These are phyloP conservation scores for Neofusicoccum parvum DNA, from an alignment of 2,329 filamentous ascomycete species.

Conservation along the genomic window DNA sequence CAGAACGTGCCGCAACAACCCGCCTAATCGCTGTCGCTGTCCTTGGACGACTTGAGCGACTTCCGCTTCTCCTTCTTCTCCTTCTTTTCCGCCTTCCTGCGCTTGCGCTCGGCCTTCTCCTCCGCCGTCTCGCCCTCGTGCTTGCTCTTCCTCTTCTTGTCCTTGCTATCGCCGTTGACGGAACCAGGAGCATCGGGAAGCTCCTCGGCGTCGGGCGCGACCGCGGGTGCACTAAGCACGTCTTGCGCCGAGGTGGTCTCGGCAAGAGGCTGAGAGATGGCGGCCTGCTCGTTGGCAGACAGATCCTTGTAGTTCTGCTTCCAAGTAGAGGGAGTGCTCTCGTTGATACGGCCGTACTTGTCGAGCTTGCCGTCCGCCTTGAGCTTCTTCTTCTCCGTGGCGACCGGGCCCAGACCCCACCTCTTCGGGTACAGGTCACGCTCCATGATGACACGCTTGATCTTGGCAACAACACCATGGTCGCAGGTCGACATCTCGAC, in stretches of 20 bases:
- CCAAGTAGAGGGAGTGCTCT: slow-evolving; percentile 92
- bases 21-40: slow-evolving; percentile 21
- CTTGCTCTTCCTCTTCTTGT: slow-evolving; percentile 52
- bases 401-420: slow-evolving; percentile 94
- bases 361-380: slow-evolving; percentile 97
- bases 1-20: background rate
- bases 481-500: slow-evolving; percentile 96
- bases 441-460: slow-evolving; percentile 99
- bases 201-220: slow-evolving; percentile 32
- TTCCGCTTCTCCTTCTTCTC: slow-evolving; percentile 75
- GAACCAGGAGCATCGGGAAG: slow-evolving; percentile 31
- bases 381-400: slow-evolving; percentile 98
- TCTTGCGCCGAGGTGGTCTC: slow-evolving; percentile 37
- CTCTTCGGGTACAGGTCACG: slow-evolving; percentile 93
- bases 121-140: slow-evolving; percentile 50
- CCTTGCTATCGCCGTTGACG: slow-evolving; percentile 30
- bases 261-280: slow-evolving; percentile 27
- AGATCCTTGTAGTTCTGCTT: slow-evolving; percentile 89
- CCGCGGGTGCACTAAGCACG: slow-evolving; percentile 40
- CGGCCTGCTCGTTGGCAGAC: slow-evolving; percentile 31
- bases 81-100: slow-evolving; percentile 82
- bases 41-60: slow-evolving; percentile 25
- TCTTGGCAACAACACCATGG: slow-evolving; percentile 96
- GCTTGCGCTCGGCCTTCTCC: slow-evolving; percentile 52
- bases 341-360: slow-evolving; percentile 93